Conservation (phyloP, 805 yeast genomes). For the Pichia occidentalis region DNA sequence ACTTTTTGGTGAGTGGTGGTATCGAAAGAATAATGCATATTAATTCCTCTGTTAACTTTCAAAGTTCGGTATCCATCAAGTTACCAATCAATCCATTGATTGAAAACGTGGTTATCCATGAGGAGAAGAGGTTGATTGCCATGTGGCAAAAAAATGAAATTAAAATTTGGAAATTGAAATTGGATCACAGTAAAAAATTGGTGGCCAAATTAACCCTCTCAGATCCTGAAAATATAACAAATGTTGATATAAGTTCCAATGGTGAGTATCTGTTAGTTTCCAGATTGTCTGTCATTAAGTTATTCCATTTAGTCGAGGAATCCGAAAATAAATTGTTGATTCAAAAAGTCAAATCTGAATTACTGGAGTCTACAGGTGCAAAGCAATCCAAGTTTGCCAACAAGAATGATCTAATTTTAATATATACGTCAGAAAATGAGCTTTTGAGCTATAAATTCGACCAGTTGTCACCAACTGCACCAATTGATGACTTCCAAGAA, state of each 20-base stretch:
- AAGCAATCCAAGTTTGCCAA: slow-evolving; percentile 40
- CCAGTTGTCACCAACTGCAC: slow-evolving; percentile 30
- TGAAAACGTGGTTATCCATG: slow-evolving; percentile 33
- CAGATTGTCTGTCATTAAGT: slow-evolving; percentile 57
- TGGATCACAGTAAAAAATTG: slow-evolving; percentile 41
- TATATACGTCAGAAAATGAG: slow-evolving; percentile 59
- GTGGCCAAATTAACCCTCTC: slow-evolving; percentile 58
- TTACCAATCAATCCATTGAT: slow-evolving; percentile 41
- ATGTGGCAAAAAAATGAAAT: slow-evolving; percentile 81
- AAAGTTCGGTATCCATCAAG: slow-evolving; percentile 65
- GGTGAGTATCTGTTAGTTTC: slow-evolving; percentile 68
- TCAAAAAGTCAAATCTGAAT: slow-evolving; percentile 43
- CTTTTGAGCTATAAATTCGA: slow-evolving; percentile 30
- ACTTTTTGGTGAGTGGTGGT: slow-evolving; percentile 75
- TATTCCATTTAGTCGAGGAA: slow-evolving; percentile 56
- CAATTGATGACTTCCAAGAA: slow-evolving; percentile 36
- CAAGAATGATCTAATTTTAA: slow-evolving; percentile 34
- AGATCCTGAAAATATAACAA: slow-evolving; percentile 75
- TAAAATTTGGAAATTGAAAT: slow-evolving; percentile 64
- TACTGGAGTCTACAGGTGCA: slow-evolving; percentile 45
- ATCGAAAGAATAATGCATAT: slow-evolving; percentile 66
- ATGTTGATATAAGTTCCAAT: slow-evolving; percentile 57
- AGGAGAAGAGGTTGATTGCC: slow-evolving; percentile 45
- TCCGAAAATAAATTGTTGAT: slow-evolving; percentile 36
- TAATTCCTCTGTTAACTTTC: slow-evolving; percentile 60